Conservation (phyloP, 78 protist genomes). For the Bigelowiella natans region DNA sequence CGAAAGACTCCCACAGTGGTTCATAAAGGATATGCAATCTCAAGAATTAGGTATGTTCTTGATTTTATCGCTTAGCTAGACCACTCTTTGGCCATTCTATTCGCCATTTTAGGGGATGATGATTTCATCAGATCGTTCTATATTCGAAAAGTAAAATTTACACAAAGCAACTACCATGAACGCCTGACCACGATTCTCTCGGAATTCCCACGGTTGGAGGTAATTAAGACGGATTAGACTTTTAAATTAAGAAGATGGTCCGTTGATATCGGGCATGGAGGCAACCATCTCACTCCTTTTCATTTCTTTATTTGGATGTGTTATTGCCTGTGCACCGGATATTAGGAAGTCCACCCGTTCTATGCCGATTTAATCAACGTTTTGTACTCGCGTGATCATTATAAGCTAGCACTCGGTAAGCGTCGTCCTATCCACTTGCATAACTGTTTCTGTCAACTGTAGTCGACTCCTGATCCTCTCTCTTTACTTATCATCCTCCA, state of each 20-base stretch:
- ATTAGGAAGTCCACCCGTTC: conserved; percentile 96
- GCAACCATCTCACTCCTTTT: neutral
- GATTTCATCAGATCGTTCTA: conserved; percentile 79
- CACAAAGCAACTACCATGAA: conserved; percentile 79
- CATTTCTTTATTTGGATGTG: neutral
- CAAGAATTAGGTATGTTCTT: conserved; percentile 32
- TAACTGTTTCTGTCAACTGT: too few relatives aligned
- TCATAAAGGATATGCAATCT: conserved; percentile 77
- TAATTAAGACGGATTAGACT: conserved; percentile 4
- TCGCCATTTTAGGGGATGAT: conserved; percentile 46
- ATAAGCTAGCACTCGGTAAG: conserved; percentile 98
- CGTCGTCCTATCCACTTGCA: conserved; percentile 74
- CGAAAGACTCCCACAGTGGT: conserved; percentile 97
- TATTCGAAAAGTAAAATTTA: conserved; percentile 89
- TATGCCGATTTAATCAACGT: conserved; percentile 96
- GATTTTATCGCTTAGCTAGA: neutral
- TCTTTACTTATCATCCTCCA: too few relatives aligned
- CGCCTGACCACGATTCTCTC: conserved; percentile 69
- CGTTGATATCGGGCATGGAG: neutral
- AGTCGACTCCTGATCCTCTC: too few relatives aligned
- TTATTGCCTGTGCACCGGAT: neutral
- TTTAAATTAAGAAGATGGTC: neutral
- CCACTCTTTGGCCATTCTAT: neutral
- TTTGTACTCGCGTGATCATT: conserved; percentile 95
- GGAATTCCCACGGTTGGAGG: conserved; percentile 94